A percentile compares a stretch with the other conserved stretches of the same genome.
Evolutionary conservation across 225 moss, liverwort and hornwort species (phyloP).

Genomic region (Physcomitrellopsis africana): DNA sequence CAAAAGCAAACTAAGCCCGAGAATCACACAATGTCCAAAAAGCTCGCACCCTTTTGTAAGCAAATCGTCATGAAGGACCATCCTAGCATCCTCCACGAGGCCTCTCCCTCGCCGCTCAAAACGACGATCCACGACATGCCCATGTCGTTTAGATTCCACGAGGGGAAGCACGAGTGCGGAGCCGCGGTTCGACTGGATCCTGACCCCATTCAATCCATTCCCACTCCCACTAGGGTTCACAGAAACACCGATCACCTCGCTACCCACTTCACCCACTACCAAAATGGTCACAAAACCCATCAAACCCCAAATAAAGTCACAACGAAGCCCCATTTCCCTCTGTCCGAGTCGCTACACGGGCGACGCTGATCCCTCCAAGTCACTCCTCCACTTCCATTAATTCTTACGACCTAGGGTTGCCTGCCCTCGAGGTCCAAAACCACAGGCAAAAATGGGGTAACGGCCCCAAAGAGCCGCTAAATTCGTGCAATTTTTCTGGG

Average conservation of each 20-base stretch:
- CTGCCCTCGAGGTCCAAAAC: neutral
- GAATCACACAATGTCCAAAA: neutral
- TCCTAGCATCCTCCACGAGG: slow-evolving; percentile 65
- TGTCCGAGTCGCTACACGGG: neutral
- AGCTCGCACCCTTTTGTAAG: slow-evolving; percentile 71
- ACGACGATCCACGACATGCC: slow-evolving; percentile 2
- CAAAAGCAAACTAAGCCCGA: neutral
- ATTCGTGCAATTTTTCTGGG: neutral
- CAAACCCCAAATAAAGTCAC: neutral
- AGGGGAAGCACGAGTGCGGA: slow-evolving; percentile 54
- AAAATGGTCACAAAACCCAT: neutral
- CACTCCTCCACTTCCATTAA: neutral
- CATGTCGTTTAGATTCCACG: slow-evolving; percentile 1
- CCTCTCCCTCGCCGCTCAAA: slow-evolving; percentile 38
- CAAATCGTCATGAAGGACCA: slow-evolving; percentile 83
- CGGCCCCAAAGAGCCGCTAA: neutral
- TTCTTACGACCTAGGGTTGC: neutral
- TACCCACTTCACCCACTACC: neutral
- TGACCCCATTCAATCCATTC: slow-evolving; percentile 26
- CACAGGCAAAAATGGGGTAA: too few relatives aligned
- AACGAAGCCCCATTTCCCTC: slow-evolving; percentile 30
- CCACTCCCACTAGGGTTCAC: slow-evolving; percentile 9
- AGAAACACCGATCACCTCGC: neutral
- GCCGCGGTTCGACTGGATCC: slow-evolving; percentile 48
- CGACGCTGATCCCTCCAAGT: neutral